Percentiles rank a stretch among this genome's conserved stretches.
These are phyloP conservation scores for Lumnitzera littorea DNA, from an alignment of 345 rosid species.

Conservation along the genomic window DNA sequence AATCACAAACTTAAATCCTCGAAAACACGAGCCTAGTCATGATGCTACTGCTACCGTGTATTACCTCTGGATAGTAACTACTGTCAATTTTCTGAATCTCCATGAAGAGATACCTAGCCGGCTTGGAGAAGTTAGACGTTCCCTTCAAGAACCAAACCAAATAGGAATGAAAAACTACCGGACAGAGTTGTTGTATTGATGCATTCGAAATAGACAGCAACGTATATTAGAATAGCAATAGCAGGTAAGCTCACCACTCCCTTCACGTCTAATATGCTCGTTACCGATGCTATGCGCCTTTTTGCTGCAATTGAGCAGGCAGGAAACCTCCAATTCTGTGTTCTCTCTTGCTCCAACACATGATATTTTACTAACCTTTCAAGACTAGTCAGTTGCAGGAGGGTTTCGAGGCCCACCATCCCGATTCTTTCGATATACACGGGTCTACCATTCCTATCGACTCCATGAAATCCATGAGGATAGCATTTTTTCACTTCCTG, in stretches of 20 bases:
- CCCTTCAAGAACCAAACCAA: slow-evolving; percentile 24
- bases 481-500: slow-evolving; percentile 44
- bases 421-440: slow-evolving; percentile 54
- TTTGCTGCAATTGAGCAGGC: slow-evolving; percentile 54
- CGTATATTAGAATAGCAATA: too few species aligned
- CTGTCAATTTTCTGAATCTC: slow-evolving; percentile 64
- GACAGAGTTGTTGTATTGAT: too few species aligned
- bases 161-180: too few species aligned
- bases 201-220: too few species aligned
- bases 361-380: slow-evolving; percentile 49
- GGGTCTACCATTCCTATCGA: slow-evolving; percentile 52
- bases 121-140: slow-evolving; percentile 56
- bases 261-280: slow-evolving; percentile 54
- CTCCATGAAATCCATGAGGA: slow-evolving; percentile 63
- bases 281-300: slow-evolving; percentile 47
- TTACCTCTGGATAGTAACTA: slow-evolving; percentile 65
- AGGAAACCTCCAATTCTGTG: slow-evolving; percentile 39
- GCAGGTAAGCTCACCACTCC: slow-evolving; percentile 45
- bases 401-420: slow-evolving; percentile 39
- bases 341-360: slow-evolving; percentile 53
- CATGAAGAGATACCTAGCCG: slow-evolving; percentile 51
- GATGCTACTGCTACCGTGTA: too few species aligned
- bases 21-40: too few species aligned
- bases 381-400: slow-evolving; percentile 31
- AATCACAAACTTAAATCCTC: too few species aligned